Evolutionary conservation across 1,139 yeast species (phyloP).

Genomic region (Blastobotrys arbuscula): DNA sequence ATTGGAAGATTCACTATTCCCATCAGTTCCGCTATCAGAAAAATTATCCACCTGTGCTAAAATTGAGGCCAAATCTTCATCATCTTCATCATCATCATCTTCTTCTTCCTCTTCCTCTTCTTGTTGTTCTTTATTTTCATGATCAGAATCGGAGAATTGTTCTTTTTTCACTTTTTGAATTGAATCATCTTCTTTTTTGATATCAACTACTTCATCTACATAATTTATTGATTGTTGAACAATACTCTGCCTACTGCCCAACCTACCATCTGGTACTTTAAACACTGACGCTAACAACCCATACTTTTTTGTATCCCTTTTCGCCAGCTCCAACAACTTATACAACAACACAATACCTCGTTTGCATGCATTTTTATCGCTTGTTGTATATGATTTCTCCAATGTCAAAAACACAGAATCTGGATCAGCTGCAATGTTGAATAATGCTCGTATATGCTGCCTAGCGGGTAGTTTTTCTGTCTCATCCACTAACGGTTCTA

Average conservation of each 20-base stretch:
- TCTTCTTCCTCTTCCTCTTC: not conserved
- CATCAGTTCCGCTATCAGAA: not conserved
- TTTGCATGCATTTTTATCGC: slow-evolving; percentile 9
- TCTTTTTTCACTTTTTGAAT: not conserved
- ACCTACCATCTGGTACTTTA: not conserved
- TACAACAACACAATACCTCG: slow-evolving; percentile 11
- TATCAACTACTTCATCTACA: not conserved
- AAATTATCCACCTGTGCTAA: not conserved
- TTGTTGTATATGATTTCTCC: slow-evolving; percentile 9
- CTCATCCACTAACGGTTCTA: slow-evolving; percentile 2
- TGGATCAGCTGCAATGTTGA: slow-evolving; percentile 12
- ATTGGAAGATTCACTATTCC: too few relatives aligned
- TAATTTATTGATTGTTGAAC: not conserved
- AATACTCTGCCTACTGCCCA: not conserved
- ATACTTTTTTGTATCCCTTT: not conserved
- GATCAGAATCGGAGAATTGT: not conserved
- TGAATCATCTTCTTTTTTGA: not conserved
- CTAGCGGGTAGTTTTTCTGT: slow-evolving; percentile 9
- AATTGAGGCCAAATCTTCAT: not conserved
- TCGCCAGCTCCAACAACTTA: slow-evolving; percentile 2
- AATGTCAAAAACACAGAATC: slow-evolving; percentile 8
- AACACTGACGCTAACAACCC: not conserved
- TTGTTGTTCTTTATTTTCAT: not conserved
- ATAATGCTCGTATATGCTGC: slow-evolving; percentile 10
- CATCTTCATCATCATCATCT: not conserved